A percentile compares a stretch with the other conserved stretches of the same genome.
Evolutionary conservation across 306 rosid species (phyloP).

Genomic region (Citrullus mucosospermus): DNA sequence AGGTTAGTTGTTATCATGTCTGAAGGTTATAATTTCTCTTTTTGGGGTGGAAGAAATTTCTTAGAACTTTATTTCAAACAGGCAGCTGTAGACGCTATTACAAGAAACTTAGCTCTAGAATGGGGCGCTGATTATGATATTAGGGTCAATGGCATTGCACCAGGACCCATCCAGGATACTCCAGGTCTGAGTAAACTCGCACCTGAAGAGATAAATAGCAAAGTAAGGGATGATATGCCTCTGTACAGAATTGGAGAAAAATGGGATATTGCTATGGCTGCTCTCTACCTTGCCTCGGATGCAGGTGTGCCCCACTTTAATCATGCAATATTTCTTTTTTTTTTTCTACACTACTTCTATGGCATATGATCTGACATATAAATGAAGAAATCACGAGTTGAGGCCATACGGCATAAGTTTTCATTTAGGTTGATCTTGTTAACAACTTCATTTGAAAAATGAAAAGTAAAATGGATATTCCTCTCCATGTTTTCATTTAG

Average conservation of each 20-base stretch:
- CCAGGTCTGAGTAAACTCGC: conserved; percentile 80
- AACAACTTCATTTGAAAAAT: neutral
- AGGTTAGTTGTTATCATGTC: conserved; percentile 31
- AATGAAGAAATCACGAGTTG: neutral
- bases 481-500: neutral
- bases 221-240: conserved; percentile 40
- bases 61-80: conserved; percentile 16
- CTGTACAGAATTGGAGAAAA: conserved; percentile 67
- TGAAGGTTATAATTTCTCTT: neutral
- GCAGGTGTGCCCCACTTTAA: conserved; percentile 43
- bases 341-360: neutral
- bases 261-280: conserved; percentile 97
- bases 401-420: neutral
- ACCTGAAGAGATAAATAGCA: conserved; percentile 52
- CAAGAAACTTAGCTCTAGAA: conserved; percentile 87
- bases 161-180: conserved; percentile 82
- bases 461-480: neutral
- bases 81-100: conserved; percentile 95
- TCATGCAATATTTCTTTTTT: neutral
- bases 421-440: no score
- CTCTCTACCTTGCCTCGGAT: conserved; percentile 67
- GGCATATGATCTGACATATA: neutral
- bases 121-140: conserved; percentile 94
- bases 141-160: conserved; percentile 89
- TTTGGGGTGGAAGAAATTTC: neutral